phyloP scores from a whole-genome alignment of 2,329 filamentous ascomycete species.

The Penicillium hordei region DNA sequence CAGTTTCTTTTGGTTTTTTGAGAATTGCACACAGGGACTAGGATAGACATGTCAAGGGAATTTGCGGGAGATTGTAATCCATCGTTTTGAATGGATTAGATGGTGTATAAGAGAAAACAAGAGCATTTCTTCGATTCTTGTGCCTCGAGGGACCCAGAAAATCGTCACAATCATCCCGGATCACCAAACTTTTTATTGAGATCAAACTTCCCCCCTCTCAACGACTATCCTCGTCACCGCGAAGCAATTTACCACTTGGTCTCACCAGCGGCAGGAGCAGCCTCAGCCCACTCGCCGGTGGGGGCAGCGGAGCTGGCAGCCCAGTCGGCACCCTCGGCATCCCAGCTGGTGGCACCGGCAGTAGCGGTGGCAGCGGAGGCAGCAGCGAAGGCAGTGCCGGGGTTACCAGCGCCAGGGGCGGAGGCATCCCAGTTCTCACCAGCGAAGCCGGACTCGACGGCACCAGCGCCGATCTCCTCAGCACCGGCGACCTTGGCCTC shows the following conservation, averaged over 20 bases:
- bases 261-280: conserved; percentile 32
- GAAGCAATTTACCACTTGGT: conserved; percentile 42
- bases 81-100: conserved; percentile 23
- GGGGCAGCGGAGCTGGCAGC: conserved; percentile 47
- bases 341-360: conserved; percentile 61
- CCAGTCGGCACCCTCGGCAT: conserved; percentile 57
- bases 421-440: conserved; percentile 80
- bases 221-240: conserved; percentile 31
- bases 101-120: conserved; percentile 26
- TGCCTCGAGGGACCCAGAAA: conserved; percentile 12
- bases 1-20: conserved; percentile 34
- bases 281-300: conserved; percentile 44
- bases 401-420: conserved; percentile 61
- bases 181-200: conserved; percentile 26
- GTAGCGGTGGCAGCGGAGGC: conserved; percentile 63
- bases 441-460: conserved; percentile 76
- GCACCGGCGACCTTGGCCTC: conserved; percentile 80
- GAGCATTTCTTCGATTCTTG: conserved; percentile 23
- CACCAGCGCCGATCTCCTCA: conserved; percentile 78
- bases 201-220: conserved; percentile 30
- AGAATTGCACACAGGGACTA: conserved; percentile 38
- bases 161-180: conserved; percentile 27
- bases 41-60: conserved; percentile 42
- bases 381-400: conserved; percentile 65
- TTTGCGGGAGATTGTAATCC: conserved; percentile 25